Percentiles rank a stretch among this genome's conserved stretches.
phyloP scores from a whole-genome alignment of 306 rosid genomes.

The Vigna mungo region DNA sequence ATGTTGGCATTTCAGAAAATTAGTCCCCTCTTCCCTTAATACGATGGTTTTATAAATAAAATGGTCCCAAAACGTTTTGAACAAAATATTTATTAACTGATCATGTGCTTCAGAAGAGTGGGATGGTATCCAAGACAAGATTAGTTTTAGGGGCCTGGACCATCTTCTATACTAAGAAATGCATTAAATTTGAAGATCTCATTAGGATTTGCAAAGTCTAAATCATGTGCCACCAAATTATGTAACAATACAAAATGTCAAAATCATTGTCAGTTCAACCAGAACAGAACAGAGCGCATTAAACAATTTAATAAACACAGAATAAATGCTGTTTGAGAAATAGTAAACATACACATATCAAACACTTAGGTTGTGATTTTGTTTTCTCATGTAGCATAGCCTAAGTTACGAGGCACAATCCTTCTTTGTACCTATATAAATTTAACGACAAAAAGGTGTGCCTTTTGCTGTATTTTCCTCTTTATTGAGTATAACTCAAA shows the following conservation, averaged over 20 bases:
- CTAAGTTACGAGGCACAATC: not conserved
- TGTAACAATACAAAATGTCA: conserved; percentile 38
- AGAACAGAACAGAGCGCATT: conserved; percentile 1
- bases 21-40: not conserved
- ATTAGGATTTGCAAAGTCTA: conserved; percentile 40
- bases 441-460: not conserved
- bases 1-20: conserved; percentile 28
- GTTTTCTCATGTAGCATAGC: not conserved
- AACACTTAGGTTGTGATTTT: conserved; percentile 9
- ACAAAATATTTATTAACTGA: not conserved
- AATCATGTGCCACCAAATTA: conserved; percentile 45
- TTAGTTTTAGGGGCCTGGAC: conserved; percentile 39
- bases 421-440: not conserved
- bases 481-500: not conserved
- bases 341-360: conserved; percentile 38
- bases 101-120: conserved; percentile 47
- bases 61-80: conserved; percentile 45
- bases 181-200: conserved; percentile 41
- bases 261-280: conserved; percentile 36
- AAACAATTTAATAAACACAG: conserved; percentile 31
- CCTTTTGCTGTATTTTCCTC: not conserved
- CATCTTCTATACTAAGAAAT: conserved; percentile 35
- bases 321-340: conserved; percentile 37
- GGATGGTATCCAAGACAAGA: conserved; percentile 37
- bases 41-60: conserved; percentile 34